phyloP scores from a whole-genome alignment of 2,329 filamentous ascomycete species.

The Colletotrichum sp. region DNA sequence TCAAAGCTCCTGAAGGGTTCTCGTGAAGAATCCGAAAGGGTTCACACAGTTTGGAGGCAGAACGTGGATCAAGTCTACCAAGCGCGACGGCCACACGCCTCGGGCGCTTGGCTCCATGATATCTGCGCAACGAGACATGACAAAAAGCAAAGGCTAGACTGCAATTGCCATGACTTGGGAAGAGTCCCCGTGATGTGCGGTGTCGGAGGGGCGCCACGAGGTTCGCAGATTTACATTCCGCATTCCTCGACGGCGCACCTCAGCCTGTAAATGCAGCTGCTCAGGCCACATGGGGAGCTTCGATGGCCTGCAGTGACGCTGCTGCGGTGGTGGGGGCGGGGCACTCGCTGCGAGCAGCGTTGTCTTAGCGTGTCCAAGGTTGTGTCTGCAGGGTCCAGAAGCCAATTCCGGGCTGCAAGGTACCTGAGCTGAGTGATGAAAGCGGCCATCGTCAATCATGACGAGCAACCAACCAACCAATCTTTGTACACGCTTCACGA shows the following conservation, averaged over 20 bases:
- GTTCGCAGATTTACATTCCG: not conserved
- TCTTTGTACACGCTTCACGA: not conserved
- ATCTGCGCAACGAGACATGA: not conserved
- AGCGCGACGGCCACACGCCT: not conserved
- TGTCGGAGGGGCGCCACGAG: not conserved
- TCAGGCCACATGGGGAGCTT: constrained; percentile 19
- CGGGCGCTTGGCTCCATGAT: constrained; percentile 10
- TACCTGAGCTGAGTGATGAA: not conserved
- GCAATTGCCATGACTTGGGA: not conserved
- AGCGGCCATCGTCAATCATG: not conserved
- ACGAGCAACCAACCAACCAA: not conserved
- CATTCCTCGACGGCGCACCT: not conserved
- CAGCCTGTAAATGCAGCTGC: constrained; percentile 5
- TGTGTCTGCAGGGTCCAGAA: constrained; percentile 11
- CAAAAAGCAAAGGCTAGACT: not conserved
- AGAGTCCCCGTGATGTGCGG: not conserved
- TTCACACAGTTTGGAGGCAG: not conserved
- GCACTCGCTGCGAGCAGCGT: not conserved
- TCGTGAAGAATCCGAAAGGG: not conserved
- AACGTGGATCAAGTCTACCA: not conserved
- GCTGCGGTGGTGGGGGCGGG: not conserved
- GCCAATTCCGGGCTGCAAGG: not conserved
- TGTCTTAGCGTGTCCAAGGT: not conserved
- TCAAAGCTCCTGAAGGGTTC: not conserved
- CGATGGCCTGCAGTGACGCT: not conserved